Percentiles rank a stretch among this genome's conserved stretches.
phyloP scores from a whole-genome alignment of 2,329 filamentous ascomycete genomes.

The Elsinoe ampelina region DNA sequence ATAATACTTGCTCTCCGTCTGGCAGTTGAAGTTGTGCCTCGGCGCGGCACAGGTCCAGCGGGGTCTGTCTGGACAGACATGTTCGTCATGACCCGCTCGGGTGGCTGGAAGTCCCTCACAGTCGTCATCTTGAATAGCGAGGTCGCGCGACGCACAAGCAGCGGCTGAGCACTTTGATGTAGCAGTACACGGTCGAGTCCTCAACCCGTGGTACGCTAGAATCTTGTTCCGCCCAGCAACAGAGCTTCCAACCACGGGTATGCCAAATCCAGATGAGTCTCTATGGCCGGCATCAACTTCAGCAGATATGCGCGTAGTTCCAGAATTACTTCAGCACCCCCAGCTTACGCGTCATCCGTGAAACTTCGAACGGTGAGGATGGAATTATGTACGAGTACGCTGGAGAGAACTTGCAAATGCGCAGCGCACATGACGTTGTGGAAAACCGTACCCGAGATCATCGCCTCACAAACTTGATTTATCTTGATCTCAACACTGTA shows the following conservation, averaged over 20 bases:
- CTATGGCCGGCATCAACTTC: too few relatives aligned
- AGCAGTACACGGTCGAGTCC: not conserved
- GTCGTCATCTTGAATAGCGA: slow-evolving; percentile 11
- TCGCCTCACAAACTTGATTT: too few relatives aligned
- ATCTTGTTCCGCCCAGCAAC: slow-evolving; percentile 6
- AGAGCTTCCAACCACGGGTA: not conserved
- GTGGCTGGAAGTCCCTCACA: slow-evolving; percentile 14
- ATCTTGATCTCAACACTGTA: too few relatives aligned
- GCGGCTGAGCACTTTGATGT: not conserved
- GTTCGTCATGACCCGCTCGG: slow-evolving; percentile 6
- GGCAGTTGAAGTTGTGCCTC: slow-evolving; percentile 14
- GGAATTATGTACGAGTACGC: too few relatives aligned
- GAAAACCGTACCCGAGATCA: too few relatives aligned
- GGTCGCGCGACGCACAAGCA: not conserved
- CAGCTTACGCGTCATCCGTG: too few relatives aligned
- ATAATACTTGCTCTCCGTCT: slow-evolving; percentile 19
- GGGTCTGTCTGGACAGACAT: slow-evolving; percentile 10
- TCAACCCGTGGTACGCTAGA: slow-evolving; percentile 1
- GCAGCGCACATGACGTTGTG: too few relatives aligned
- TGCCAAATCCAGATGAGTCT: not conserved
- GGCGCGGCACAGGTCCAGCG: not conserved
- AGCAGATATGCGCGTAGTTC: too few relatives aligned
- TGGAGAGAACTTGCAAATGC: too few relatives aligned
- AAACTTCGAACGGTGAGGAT: too few relatives aligned
- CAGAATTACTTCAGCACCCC: too few relatives aligned